Conservation (phyloP, 768 basidiomycete genomes). For the Leccinum fibrillosum region DNA sequence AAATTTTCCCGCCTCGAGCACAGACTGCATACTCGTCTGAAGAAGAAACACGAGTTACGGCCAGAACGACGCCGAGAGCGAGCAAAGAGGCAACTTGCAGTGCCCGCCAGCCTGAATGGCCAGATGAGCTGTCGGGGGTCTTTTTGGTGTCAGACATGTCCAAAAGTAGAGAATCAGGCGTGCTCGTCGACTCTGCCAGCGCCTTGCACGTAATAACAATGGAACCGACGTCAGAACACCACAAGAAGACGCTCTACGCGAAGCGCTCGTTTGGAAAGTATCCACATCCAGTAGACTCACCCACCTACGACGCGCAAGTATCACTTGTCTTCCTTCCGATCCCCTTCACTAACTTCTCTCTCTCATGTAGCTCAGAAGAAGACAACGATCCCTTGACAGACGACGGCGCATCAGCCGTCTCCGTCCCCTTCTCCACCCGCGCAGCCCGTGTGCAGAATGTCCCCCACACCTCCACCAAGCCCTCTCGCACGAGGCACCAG, state of each 20-base stretch:
- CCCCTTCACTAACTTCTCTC: constrained; percentile 1
- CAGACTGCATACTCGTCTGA: constrained; percentile 53
- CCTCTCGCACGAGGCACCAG: constrained; percentile 43
- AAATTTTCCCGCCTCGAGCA: constrained; percentile 49
- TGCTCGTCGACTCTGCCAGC: neutral
- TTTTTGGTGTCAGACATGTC: neutral
- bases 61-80: constrained; percentile 6
- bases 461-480: constrained; percentile 21
- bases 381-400: constrained; percentile 87
- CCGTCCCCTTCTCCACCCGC: constrained; percentile 35
- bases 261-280: constrained; percentile 74
- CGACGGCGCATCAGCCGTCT: constrained; percentile 57
- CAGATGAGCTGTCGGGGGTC: neutral
- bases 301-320: constrained; percentile 71
- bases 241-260: constrained; percentile 32
- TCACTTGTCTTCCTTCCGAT: neutral
- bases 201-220: constrained; percentile 3
- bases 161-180: neutral
- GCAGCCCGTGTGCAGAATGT: constrained; percentile 28
- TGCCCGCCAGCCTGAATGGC: neutral
- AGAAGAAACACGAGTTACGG: neutral
- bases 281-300: constrained; percentile 60
- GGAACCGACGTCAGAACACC: constrained; percentile 27
- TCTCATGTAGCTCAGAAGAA: constrained; percentile 62
- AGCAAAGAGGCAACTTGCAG: constrained; percentile 9